Percentiles rank a stretch among this genome's conserved stretches.
Conservation (phyloP, 805 yeast genomes). For the Yamadazyma paraphyllophila region DNA sequence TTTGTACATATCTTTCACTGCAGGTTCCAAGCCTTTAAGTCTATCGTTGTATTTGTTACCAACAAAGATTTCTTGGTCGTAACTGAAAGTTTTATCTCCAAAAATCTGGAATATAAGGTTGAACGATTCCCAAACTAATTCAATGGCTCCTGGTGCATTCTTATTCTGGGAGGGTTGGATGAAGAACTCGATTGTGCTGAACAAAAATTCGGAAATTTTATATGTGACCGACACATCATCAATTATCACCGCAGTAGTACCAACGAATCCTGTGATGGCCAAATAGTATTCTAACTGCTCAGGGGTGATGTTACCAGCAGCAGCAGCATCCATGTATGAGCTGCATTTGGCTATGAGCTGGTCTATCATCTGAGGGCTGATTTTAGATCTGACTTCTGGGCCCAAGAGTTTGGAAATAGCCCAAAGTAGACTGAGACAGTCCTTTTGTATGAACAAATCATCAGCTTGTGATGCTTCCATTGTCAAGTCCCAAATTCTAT, state of each 20-base stretch:
- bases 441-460: conserved; percentile 26
- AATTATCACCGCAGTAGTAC: conserved; percentile 46
- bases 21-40: conserved; percentile 23
- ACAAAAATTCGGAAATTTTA: conserved; percentile 46
- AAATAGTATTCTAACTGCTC: conserved; percentile 37
- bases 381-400: conserved; percentile 25
- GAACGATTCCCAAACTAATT: conserved; percentile 55
- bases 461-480: conserved; percentile 15
- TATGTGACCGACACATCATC: conserved; percentile 45
- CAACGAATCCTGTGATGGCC: conserved; percentile 52
- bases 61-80: conserved; percentile 70
- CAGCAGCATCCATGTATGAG: conserved; percentile 1
- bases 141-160: conserved; percentile 28
- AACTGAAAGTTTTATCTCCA: conserved; percentile 65
- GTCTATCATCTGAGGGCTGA: conserved; percentile 25
- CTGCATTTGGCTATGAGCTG: conserved; percentile 23
- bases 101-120: conserved; percentile 75
- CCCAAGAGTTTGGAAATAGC: conserved; percentile 38
- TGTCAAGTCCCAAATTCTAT: conserved; percentile 30
- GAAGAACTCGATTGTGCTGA: conserved; percentile 18
- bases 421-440: conserved; percentile 37
- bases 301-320: background rate
- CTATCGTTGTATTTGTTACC: conserved; percentile 43
- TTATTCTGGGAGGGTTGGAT: conserved; percentile 4
- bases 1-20: conserved; percentile 21